Conservation (phyloP, 2,329 filamentous ascomycete genomes). For the Exophiala alcalophila region DNA sequence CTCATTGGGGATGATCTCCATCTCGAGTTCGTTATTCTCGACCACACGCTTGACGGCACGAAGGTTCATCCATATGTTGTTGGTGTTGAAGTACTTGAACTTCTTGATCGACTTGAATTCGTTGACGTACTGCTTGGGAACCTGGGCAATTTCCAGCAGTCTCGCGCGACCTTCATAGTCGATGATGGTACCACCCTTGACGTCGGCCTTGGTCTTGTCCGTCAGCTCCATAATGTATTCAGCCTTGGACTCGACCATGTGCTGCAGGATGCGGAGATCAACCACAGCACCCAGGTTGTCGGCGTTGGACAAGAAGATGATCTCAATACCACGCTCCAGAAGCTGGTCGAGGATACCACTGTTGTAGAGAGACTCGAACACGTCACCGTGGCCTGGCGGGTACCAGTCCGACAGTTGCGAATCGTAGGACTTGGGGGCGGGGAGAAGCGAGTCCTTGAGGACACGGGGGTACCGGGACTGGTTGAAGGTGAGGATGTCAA, state of each 20-base stretch:
- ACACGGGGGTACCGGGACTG: conserved; percentile 98
- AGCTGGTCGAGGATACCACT: conserved; percentile 97
- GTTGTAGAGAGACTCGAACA: conserved; percentile 99
- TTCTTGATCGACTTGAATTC: conserved; percentile 99
- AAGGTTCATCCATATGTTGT: conserved; percentile 99
- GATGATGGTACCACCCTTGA: conserved; percentile 99
- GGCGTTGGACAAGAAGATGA: conserved; percentile 97
- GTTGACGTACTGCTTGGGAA: conserved; percentile 99
- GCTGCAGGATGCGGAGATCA: conserved; percentile 94
- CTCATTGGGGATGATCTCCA: conserved; percentile 99
- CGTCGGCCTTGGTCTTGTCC: conserved; percentile 99
- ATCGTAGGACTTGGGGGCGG: conserved; percentile 83
- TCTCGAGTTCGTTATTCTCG: conserved; percentile 95
- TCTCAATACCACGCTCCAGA: conserved; percentile 90
- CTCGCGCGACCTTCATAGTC: conserved; percentile 97
- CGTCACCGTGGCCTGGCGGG: conserved; percentile 97
- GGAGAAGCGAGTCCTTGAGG: conserved; percentile 95
- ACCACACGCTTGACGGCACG: conserved; percentile 97
- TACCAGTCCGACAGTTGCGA: conserved; percentile 96
- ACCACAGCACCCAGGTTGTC: conserved; percentile 98
- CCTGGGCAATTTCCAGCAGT: conserved; percentile 96
- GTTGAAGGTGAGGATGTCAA: conserved; percentile 99
- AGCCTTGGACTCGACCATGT: conserved; percentile 96
- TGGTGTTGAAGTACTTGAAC: conserved; percentile 99
- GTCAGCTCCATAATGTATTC: conserved; percentile 99